phyloP scores from a whole-genome alignment of 192 early-diverging fungal species.

The Allomyces arbusculus region DNA sequence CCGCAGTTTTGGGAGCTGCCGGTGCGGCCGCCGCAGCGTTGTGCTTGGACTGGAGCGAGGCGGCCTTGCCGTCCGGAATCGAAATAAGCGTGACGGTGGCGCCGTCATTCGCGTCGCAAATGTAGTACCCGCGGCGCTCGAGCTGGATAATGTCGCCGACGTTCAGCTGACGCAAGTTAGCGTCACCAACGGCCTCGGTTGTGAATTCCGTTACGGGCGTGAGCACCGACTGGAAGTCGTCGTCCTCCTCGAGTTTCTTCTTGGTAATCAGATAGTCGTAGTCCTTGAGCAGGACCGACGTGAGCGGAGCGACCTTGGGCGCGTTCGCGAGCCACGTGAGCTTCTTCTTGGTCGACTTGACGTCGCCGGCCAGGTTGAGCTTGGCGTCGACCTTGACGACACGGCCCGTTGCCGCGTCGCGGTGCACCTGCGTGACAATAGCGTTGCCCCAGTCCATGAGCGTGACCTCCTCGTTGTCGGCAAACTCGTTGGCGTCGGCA shows the following conservation, averaged over 20 bases:
- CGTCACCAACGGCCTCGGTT: slow-evolving; percentile 38
- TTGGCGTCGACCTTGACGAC: slow-evolving; percentile 43
- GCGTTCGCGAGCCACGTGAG: slow-evolving; percentile 66
- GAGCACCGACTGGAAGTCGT: slow-evolving; percentile 57
- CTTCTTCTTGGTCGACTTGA: slow-evolving; percentile 98
- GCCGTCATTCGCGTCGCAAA: slow-evolving; percentile 49
- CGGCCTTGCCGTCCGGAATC: slow-evolving; percentile 85
- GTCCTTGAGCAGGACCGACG: slow-evolving; percentile 48
- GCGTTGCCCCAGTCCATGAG: slow-evolving; percentile 99
- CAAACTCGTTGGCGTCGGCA: slow-evolving; percentile 64
- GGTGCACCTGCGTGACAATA: slow-evolving; percentile 55
- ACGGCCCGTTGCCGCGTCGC: slow-evolving; percentile 20
- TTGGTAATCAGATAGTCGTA: slow-evolving; percentile 97
- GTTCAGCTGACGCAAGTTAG: slow-evolving; percentile 34
- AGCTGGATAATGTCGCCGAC: slow-evolving; percentile 81
- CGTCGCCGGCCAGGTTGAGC: slow-evolving; percentile 81
- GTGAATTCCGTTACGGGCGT: slow-evolving; percentile 73
- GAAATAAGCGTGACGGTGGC: slow-evolving; percentile 41
- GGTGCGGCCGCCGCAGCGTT: background rate
- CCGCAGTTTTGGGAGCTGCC: background rate
- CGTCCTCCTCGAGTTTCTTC: slow-evolving; percentile 88
- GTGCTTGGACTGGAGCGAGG: slow-evolving; percentile 43
- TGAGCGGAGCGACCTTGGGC: slow-evolving; percentile 4
- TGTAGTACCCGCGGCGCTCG: slow-evolving; percentile 89
- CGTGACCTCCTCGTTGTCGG: slow-evolving; percentile 76